A percentile compares a stretch with the other conserved stretches of the same genome.
These are phyloP conservation scores for Epichloe typhina DNA, from an alignment of 2,329 filamentous ascomycete species.

Conservation along the genomic window DNA sequence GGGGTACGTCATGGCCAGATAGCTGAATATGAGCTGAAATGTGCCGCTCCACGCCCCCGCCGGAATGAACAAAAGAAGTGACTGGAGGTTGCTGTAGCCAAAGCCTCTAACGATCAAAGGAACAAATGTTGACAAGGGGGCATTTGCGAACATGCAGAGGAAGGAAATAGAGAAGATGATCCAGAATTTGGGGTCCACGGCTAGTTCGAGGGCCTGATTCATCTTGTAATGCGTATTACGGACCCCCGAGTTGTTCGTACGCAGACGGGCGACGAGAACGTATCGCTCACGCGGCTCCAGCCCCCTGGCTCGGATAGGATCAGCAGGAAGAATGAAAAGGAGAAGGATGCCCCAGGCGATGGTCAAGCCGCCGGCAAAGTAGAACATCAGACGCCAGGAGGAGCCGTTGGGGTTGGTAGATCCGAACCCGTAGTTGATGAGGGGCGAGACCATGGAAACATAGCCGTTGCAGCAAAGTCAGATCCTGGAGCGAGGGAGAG, in stretches of 20 bases:
- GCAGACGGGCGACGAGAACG: slow-evolving; percentile 29
- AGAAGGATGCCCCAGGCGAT: slow-evolving; percentile 38
- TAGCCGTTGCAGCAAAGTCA: slow-evolving; percentile 33
- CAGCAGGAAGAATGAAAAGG: slow-evolving; percentile 46
- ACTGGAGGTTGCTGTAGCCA: slow-evolving; percentile 19
- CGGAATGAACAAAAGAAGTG: slow-evolving; percentile 37
- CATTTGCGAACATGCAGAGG: slow-evolving; percentile 27
- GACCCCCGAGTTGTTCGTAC: slow-evolving; percentile 18
- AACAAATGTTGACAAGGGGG: slow-evolving; percentile 24
- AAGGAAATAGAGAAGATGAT: slow-evolving; percentile 40
- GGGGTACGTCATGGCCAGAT: neutral
- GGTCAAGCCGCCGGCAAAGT: slow-evolving; percentile 46
- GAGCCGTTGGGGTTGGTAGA: slow-evolving; percentile 35
- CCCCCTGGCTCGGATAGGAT: slow-evolving; percentile 48
- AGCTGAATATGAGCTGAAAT: neutral
- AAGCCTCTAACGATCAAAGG: slow-evolving; percentile 19
- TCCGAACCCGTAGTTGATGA: slow-evolving; percentile 47
- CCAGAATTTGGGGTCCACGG: slow-evolving; percentile 33
- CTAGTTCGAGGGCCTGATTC: slow-evolving; percentile 27
- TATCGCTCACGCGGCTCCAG: slow-evolving; percentile 25
- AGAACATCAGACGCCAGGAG: slow-evolving; percentile 44
- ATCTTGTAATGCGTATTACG: slow-evolving; percentile 22
- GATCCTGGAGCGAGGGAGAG: slow-evolving; percentile 12
- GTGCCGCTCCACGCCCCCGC: slow-evolving; percentile 18
- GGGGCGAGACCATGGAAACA: slow-evolving; percentile 46